Percentiles rank a stretch among this genome's conserved stretches.
Conservation (phyloP, 108 stramenopile species). For the Mediolabrus comicus region DNA sequence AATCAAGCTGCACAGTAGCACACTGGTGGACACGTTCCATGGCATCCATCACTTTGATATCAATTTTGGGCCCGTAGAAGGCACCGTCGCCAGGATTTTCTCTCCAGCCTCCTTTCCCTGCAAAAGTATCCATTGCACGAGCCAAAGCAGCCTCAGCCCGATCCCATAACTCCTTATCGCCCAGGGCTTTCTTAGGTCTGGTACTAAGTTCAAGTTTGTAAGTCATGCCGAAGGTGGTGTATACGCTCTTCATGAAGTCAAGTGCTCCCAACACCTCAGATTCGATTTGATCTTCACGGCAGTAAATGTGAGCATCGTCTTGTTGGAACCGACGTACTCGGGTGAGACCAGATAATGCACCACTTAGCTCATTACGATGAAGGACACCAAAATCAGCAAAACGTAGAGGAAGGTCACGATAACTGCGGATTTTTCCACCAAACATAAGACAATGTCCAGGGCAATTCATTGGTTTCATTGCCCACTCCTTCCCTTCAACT, state of each 20-base stretch:
- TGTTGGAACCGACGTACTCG: conserved; percentile 99
- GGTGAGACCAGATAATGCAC: conserved; percentile 97
- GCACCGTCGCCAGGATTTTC: conserved; percentile 99
- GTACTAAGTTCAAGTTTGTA: conserved; percentile 99
- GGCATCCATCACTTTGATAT: conserved; percentile 99
- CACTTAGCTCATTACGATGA: conserved; percentile 96
- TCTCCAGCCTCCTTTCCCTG: conserved; percentile 93
- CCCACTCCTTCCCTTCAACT: conserved; percentile 93
- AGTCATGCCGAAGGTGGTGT: conserved; percentile 97
- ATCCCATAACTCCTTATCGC: conserved; percentile 94
- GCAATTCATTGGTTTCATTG: conserved; percentile 99
- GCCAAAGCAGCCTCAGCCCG: conserved; percentile 89
- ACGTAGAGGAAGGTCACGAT: conserved; percentile 97
- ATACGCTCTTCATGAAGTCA: conserved; percentile 97
- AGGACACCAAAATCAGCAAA: conserved; percentile 99
- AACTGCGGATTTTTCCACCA: conserved; percentile 84
- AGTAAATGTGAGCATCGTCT: conserved; percentile 99
- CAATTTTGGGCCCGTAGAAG: conserved; percentile 99
- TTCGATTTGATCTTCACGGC: conserved; percentile 96
- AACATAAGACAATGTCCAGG: conserved; percentile 99
- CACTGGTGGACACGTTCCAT: conserved; percentile 99
- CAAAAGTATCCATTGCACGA: conserved; percentile 93
- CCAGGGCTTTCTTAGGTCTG: conserved; percentile 97
- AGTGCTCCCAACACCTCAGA: conserved; percentile 90
- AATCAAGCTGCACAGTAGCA: conserved; percentile 99